These are phyloP conservation scores for Eucalyptus tenuipes DNA, from an alignment of 345 rosid genomes.

Conservation along the genomic window DNA sequence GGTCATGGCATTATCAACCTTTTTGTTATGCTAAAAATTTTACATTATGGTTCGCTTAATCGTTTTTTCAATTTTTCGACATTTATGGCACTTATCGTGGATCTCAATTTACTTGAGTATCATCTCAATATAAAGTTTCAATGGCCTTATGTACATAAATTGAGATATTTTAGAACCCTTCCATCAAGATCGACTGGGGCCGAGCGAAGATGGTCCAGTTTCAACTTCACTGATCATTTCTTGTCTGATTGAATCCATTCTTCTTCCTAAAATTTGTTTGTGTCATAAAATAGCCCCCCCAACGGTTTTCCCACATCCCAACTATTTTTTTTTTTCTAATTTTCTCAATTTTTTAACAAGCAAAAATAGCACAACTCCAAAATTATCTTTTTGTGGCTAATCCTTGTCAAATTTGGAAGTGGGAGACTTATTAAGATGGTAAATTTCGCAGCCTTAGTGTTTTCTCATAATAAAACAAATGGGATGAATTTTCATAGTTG, in stretches of 20 bases:
- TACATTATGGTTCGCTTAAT: not conserved
- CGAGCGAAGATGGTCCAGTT: too few species aligned
- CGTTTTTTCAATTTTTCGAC: not conserved
- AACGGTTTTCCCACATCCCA: too few species aligned
- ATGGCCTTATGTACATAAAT: not conserved
- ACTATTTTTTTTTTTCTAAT: too few species aligned
- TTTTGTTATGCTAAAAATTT: not conserved
- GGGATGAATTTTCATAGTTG: not conserved
- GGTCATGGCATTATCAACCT: not conserved
- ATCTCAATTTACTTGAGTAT: not conserved
- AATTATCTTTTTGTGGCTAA: not conserved
- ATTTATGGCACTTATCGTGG: fast-evolving
- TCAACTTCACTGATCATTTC: too few species aligned
- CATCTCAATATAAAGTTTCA: not conserved
- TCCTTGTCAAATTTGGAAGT: not conserved
- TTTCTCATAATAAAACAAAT: not conserved
- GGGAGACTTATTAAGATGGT: not conserved
- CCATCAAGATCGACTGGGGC: too few species aligned
- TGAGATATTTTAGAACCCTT: not conserved
- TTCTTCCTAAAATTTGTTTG: too few species aligned
- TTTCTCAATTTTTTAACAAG: too few species aligned
- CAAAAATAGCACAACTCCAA: not conserved
- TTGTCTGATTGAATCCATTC: too few species aligned
- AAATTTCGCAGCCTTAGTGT: not conserved
- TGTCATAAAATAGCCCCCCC: too few species aligned